Percentiles rank a stretch among this genome's conserved stretches.
Conservation (phyloP, 176 grass and related monocot species). For the Microstegium vimineum region DNA sequence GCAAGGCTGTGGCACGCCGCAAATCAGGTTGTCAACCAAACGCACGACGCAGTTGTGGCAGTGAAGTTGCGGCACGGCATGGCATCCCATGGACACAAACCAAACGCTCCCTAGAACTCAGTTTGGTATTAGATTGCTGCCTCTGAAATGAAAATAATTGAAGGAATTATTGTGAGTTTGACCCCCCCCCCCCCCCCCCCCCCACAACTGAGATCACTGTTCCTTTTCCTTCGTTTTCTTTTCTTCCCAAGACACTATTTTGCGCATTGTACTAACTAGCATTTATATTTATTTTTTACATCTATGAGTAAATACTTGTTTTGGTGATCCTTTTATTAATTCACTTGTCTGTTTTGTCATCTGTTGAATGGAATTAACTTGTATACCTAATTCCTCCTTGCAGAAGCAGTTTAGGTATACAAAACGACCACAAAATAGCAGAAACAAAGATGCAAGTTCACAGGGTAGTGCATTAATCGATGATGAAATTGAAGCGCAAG, state of each 20-base stretch:
- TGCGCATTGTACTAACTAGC: not conserved
- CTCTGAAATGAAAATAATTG: not conserved
- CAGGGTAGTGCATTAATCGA: conserved; percentile 50
- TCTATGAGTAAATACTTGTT: not conserved
- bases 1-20: too few species aligned
- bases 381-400: conserved; percentile 29
- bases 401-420: conserved; percentile 81
- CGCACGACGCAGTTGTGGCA: too few species aligned
- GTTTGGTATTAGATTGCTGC: not conserved
- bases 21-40: too few species aligned
- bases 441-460: conserved; percentile 58
- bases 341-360: not conserved
- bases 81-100: too few species aligned
- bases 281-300: not conserved
- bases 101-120: too few species aligned
- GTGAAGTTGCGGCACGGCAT: too few species aligned
- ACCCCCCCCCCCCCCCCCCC: too few species aligned
- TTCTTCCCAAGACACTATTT: not conserved
- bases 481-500: conserved; percentile 32
- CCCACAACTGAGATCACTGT: not conserved
- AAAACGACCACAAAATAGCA: conserved; percentile 40
- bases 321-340: not conserved
- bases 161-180: not conserved
- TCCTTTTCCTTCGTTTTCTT: not conserved
- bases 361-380: conserved; percentile 13